phyloP scores from a whole-genome alignment of 192 early-diverging fungal genomes.

The Umbelopsis isabellina region DNA sequence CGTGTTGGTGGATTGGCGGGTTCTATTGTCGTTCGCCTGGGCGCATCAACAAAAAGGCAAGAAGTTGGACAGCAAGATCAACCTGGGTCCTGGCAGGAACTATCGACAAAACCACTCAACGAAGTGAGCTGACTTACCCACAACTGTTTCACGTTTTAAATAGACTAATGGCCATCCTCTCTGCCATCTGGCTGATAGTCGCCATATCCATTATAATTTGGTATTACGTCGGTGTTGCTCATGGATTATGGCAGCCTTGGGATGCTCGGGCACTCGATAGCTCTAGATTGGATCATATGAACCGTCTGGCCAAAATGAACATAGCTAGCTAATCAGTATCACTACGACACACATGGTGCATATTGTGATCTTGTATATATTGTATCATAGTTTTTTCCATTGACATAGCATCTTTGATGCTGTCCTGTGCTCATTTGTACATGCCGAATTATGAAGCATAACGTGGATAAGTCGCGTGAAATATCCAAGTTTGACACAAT shows the following conservation, averaged over 20 bases:
- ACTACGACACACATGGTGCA: too few relatives aligned
- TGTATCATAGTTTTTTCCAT: too few relatives aligned
- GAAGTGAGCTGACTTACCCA: neutral
- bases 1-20: constrained; percentile 13
- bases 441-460: too few relatives aligned
- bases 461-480: too few relatives aligned
- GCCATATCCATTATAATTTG: constrained; percentile 10
- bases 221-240: constrained; percentile 1
- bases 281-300: neutral
- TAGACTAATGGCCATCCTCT: neutral
- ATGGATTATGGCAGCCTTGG: neutral
- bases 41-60: neutral
- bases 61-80: neutral
- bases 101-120: neutral
- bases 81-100: neutral
- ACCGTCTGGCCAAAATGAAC: constrained; percentile 8
- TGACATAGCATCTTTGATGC: too few relatives aligned
- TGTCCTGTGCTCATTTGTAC: too few relatives aligned
- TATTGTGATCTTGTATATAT: too few relatives aligned
- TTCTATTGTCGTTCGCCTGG: constrained; percentile 6
- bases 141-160: constrained; percentile 4
- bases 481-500: too few relatives aligned
- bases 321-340: neutral
- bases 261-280: neutral
- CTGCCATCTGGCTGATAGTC: neutral